These are phyloP conservation scores for Starmerella kuoi DNA, from an alignment of 805 yeast species.

Conservation along the genomic window DNA sequence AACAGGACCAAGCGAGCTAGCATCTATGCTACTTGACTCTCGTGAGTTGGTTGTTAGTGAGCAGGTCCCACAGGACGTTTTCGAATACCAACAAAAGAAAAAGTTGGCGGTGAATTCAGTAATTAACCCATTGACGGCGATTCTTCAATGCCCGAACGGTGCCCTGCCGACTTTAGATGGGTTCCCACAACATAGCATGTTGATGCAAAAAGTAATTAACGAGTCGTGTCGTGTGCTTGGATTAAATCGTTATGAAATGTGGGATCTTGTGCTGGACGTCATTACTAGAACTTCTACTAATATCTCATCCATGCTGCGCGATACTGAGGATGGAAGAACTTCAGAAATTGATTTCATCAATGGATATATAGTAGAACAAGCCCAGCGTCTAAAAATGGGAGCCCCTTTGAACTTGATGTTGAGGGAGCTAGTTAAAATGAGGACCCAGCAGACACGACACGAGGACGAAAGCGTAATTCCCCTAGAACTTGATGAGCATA, in stretches of 20 bases:
- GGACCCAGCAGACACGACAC: conserved; percentile 11
- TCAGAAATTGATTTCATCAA: conserved; percentile 78
- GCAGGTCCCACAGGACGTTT: conserved; percentile 31
- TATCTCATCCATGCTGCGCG: conserved; percentile 61
- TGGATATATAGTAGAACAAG: conserved; percentile 58
- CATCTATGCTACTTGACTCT: neutral
- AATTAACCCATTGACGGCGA: conserved; percentile 71
- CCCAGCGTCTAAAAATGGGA: conserved; percentile 33
- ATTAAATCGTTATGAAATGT: conserved; percentile 26
- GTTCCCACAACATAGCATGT: conserved; percentile 20
- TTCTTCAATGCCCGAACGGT: conserved; percentile 68
- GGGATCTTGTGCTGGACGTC: conserved; percentile 32
- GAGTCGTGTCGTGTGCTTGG: conserved; percentile 36
- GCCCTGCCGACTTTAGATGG: conserved; percentile 39
- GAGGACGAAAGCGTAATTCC: conserved; percentile 12
- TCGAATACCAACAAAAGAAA: conserved; percentile 51
- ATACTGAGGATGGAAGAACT: conserved; percentile 39
- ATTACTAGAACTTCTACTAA: conserved; percentile 43
- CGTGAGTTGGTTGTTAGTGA: conserved; percentile 11
- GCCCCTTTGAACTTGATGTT: conserved; percentile 40
- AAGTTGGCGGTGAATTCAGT: conserved; percentile 73
- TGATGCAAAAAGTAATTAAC: conserved; percentile 34
- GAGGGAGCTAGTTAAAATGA: conserved; percentile 34
- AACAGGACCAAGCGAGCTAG: neutral
- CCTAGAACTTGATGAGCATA: neutral